Evolutionary conservation across 441 rosid species (phyloP).

Genomic region (Omphalea diandra): DNA sequence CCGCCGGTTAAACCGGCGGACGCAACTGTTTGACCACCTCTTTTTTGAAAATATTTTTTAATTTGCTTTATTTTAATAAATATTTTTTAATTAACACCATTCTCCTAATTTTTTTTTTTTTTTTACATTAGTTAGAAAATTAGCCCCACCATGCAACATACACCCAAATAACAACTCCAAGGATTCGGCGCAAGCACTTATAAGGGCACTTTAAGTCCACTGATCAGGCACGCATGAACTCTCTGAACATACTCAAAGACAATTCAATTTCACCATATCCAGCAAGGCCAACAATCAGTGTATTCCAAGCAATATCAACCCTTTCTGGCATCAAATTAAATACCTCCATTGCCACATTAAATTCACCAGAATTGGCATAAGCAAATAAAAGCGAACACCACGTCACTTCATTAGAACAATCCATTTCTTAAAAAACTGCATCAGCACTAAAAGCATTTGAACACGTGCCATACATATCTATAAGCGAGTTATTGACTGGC

Average conservation of each 20-base stretch:
- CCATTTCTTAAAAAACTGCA: conserved; percentile 52
- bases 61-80: no score
- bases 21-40: no score
- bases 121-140: no score
- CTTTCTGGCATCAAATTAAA: conserved; percentile 51
- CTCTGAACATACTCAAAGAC: conserved; percentile 47
- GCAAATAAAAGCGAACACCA: conserved; percentile 87
- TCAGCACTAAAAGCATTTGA: conserved; percentile 41
- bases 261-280: conserved; percentile 42
- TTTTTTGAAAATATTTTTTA: no score
- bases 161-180: conserved; percentile 37
- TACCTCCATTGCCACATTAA: conserved; percentile 39
- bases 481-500: conserved; percentile 61
- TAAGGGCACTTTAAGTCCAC: conserved; percentile 66
- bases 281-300: conserved; percentile 58
- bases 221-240: conserved; percentile 54
- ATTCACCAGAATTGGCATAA: conserved; percentile 41
- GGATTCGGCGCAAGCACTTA: conserved; percentile 54
- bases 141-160: conserved; percentile 54
- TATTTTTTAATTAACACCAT: no score
- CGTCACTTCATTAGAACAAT: conserved; percentile 56
- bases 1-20: no score
- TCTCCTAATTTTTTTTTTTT: no score
- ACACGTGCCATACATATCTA: conserved; percentile 85
- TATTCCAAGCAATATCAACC: conserved; percentile 69